Conservation (phyloP, 164 flowering plant genomes). For the Dillenia suffruticosa region DNA sequence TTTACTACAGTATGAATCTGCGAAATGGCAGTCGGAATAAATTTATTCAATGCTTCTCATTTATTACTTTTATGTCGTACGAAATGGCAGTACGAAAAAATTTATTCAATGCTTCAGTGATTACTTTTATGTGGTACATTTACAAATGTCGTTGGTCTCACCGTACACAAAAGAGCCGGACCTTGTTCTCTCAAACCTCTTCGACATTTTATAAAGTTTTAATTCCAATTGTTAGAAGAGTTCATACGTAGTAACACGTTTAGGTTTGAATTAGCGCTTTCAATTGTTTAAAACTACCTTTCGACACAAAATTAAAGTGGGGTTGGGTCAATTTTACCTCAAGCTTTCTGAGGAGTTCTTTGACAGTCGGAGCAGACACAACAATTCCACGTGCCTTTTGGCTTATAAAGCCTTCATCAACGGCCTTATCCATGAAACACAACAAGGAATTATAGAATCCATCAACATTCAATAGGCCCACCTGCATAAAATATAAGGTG, state of each 20-base stretch:
- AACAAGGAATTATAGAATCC: constrained; percentile 78
- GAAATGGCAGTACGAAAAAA: too few relatives aligned
- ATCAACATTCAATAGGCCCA: constrained; percentile 92
- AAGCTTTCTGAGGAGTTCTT: constrained; percentile 60
- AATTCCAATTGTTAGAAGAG: too few relatives aligned
- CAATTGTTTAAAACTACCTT: not conserved
- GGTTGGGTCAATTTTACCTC: constrained; percentile 41
- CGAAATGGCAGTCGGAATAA: too few relatives aligned
- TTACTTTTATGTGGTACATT: too few relatives aligned
- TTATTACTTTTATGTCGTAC: too few relatives aligned
- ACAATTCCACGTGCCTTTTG: constrained; percentile 76
- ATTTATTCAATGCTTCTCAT: too few relatives aligned
- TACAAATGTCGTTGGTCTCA: too few relatives aligned
- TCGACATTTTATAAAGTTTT: too few relatives aligned
- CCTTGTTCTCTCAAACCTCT: too few relatives aligned
- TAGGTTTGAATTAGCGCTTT: not conserved
- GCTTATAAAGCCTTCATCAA: constrained; percentile 90
- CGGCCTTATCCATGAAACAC: constrained; percentile 84
- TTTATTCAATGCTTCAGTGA: too few relatives aligned
- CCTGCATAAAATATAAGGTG: constrained; percentile 36
- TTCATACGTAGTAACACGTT: not conserved
- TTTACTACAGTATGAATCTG: not conserved
- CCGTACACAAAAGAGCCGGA: too few relatives aligned
- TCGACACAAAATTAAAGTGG: too few relatives aligned
- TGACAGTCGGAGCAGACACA: constrained; percentile 81